Evolutionary conservation across 352 stramenopile species (phyloP).

Genomic region (Globisporangium lucens): DNA sequence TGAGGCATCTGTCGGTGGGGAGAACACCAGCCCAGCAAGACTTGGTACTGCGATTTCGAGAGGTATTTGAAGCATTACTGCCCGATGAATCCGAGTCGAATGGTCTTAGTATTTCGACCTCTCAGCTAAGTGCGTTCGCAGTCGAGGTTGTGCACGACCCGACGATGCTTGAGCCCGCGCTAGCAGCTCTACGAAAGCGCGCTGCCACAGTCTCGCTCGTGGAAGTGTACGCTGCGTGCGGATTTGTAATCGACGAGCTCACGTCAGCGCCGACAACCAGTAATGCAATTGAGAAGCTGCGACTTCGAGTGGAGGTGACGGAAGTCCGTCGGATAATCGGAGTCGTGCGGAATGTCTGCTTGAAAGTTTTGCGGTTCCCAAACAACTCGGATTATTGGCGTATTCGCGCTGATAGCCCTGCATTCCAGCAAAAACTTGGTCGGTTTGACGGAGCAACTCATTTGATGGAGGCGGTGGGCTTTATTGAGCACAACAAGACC

Average conservation of each 20-base stretch:
- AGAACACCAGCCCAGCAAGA: conserved; percentile 52
- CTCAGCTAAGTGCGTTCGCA: conserved; percentile 45
- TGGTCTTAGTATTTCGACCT: conserved; percentile 28
- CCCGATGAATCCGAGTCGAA: conserved; percentile 18
- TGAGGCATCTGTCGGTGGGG: conserved; percentile 52
- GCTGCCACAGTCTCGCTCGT: conserved; percentile 50
- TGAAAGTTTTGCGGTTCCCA: conserved; percentile 68
- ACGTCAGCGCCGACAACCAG: conserved; percentile 44
- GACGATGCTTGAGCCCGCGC: conserved; percentile 31
- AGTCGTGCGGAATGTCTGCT: conserved; percentile 47
- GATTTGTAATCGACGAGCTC: conserved; percentile 69
- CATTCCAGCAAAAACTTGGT: conserved; percentile 62
- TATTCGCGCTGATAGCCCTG: conserved; percentile 45
- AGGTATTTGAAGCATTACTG: conserved; percentile 50
- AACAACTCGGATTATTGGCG: conserved; percentile 76
- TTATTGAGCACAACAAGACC: conserved; percentile 48
- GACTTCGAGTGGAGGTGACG: conserved; percentile 40
- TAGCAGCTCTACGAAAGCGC: conserved; percentile 42
- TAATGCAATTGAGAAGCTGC: conserved; percentile 57
- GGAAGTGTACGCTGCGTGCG: conserved; percentile 56
- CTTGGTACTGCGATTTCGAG: conserved; percentile 58
- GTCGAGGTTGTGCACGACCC: conserved; percentile 40
- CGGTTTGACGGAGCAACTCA: conserved; percentile 57
- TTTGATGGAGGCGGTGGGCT: conserved; percentile 54
- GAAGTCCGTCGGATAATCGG: conserved; percentile 55